Evolutionary conservation across 495 filamentous ascomycete genomes (phyloP), one percentile per base, ranked within the genome.

Genomic region (Trichodelitschia bisporula): DNA sequence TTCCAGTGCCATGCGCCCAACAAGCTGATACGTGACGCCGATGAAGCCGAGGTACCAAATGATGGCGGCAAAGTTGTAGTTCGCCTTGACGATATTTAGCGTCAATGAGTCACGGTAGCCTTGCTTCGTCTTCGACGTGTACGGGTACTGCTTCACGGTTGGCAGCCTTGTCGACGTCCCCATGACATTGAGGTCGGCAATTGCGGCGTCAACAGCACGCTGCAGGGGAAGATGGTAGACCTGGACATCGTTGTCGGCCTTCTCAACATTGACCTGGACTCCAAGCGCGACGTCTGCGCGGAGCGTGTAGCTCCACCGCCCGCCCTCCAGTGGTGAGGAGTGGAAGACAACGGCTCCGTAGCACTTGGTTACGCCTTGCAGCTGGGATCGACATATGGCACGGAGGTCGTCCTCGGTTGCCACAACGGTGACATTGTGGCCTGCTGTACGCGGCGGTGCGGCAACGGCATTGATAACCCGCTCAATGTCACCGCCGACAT

Each of bases 241-340:
- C 47, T 83, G 55, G 15, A 51, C 62, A 40, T 71, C 69, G 43
- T 79, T 80, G 23, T 54, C 52, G 30, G 56, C 47, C 10, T 50
- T 51, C 2, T 60, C 46, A 14, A 61, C 55, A 41, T 73, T 51
- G 36, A 83, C 60, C 31, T 58, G 61, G 2, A 19, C 23, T 0
- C 59, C 59, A 31, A 78, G 45, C 0, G 59, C 51, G 2, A 62
- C 63, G 45, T 86, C 77, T 1, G 58, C 62, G 32, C 74, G 58
- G 12, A 86, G 49, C 1, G 69, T 77, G 36, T 83, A 86, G 45
- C 79, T 80, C 77, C 77, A 83, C 11, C 56, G 37, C 0, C 59
- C 65, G 2, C 72, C 72, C 49, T 77, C 70, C 3, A 37, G 54
- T 3, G 72, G 73, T 11, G 71, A 76, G 4, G 61, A 62, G 35